Conservation (phyloP, 2,329 filamentous ascomycete genomes). For the Cladosporium sp. region DNA sequence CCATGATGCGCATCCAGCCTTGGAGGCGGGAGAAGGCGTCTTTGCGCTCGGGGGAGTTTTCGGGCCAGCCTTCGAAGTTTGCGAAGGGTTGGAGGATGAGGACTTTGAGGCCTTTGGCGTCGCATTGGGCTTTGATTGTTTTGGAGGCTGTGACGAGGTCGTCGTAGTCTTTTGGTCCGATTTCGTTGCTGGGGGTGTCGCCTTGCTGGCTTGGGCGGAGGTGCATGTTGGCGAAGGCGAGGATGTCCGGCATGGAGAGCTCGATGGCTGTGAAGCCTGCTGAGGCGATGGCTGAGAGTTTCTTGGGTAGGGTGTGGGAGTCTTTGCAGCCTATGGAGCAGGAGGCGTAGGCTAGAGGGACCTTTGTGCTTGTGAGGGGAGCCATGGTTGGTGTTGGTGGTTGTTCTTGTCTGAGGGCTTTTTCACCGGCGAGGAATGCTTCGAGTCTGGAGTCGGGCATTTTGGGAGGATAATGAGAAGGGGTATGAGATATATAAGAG, state of each 20-base stretch:
- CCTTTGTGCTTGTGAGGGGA: constrained; percentile 26
- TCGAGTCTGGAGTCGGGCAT: constrained; percentile 16
- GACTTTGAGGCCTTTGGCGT: constrained; percentile 53
- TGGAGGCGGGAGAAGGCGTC: constrained; percentile 59
- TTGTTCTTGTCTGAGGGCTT: background rate
- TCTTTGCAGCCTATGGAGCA: constrained; percentile 50
- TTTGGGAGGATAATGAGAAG: background rate
- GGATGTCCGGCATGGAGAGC: constrained; percentile 68
- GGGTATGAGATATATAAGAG: background rate
- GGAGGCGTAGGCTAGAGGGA: constrained; percentile 52
- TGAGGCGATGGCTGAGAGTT: constrained; percentile 57
- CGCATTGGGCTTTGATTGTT: constrained; percentile 52
- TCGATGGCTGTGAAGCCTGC: constrained; percentile 67
- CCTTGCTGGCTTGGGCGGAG: constrained; percentile 34
- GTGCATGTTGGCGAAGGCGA: constrained; percentile 54
- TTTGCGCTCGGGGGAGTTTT: constrained; percentile 52
- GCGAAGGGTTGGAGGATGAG: constrained; percentile 72
- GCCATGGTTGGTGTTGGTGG: background rate
- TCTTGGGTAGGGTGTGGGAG: constrained; percentile 52
- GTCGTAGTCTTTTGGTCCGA: constrained; percentile 56
- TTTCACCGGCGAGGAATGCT: constrained; percentile 14
- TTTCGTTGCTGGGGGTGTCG: constrained; percentile 27
- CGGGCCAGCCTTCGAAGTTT: constrained; percentile 71
- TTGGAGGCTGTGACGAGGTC: constrained; percentile 51
- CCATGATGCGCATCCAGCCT: constrained; percentile 69